phyloP scores from a whole-genome alignment of 2,329 filamentous ascomycete genomes.

The Fusarium caatingaense region DNA sequence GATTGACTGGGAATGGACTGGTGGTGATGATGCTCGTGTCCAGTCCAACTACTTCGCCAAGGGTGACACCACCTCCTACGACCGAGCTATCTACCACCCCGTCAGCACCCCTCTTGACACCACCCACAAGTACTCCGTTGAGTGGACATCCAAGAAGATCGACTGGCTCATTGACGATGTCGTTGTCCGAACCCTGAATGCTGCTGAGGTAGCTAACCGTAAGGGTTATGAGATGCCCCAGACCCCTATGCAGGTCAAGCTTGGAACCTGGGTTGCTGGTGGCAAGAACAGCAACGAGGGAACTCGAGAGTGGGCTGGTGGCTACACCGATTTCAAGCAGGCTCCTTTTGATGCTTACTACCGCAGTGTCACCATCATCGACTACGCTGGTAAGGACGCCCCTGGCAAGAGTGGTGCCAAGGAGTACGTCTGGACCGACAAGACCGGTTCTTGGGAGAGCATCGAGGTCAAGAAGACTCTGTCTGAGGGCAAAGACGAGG shows the following conservation, averaged over 20 bases:
- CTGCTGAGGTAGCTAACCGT: constrained; percentile 64
- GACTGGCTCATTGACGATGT: constrained; percentile 74
- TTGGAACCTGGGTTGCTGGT: constrained; percentile 75
- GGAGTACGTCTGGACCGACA: constrained; percentile 65
- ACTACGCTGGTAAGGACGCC: constrained; percentile 64
- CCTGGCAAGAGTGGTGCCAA: constrained; percentile 55
- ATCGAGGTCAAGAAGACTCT: constrained; percentile 62
- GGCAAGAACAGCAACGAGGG: constrained; percentile 70
- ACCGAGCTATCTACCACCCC: constrained; percentile 73
- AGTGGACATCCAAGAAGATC: constrained; percentile 74
- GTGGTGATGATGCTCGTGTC: constrained; percentile 76
- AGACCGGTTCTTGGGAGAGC: constrained; percentile 61
- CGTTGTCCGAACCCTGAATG: constrained; percentile 70
- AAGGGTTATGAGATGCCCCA: constrained; percentile 72
- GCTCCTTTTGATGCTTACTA: constrained; percentile 68
- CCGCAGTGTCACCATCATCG: constrained; percentile 65
- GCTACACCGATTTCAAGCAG: constrained; percentile 65
- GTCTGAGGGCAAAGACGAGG: constrained; percentile 38
- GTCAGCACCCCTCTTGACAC: constrained; percentile 66
- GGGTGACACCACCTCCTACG: constrained; percentile 76
- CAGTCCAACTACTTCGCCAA: constrained; percentile 91
- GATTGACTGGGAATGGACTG: constrained; percentile 97
- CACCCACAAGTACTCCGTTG: constrained; percentile 74
- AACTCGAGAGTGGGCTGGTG: constrained; percentile 78
- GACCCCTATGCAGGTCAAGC: constrained; percentile 77